Conservation (phyloP, 2,329 filamentous ascomycete species). For the Colletotrichum chlorophyti region DNA sequence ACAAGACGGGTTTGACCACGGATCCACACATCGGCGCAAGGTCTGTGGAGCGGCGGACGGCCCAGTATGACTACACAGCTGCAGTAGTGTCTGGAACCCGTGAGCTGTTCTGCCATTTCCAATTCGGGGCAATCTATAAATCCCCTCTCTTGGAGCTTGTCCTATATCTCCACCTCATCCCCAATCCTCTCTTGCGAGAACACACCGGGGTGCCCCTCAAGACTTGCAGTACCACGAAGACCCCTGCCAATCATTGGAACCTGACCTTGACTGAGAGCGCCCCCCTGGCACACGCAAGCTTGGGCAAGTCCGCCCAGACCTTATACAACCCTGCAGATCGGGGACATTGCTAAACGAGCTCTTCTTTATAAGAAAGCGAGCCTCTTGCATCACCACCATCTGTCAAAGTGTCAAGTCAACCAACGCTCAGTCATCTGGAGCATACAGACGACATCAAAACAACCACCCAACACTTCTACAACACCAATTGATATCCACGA, state of each 20-base stretch:
- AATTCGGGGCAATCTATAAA: constrained; percentile 12
- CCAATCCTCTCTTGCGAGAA: constrained; percentile 7
- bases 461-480: background rate
- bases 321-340: constrained; percentile 16
- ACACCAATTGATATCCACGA: background rate
- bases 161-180: constrained; percentile 3
- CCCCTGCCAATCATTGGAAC: constrained; percentile 18
- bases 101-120: constrained; percentile 6
- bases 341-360: constrained; percentile 14
- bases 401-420: background rate
- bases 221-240: constrained; percentile 7
- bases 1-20: constrained; percentile 23
- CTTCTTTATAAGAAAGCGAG: constrained; percentile 27
- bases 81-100: constrained; percentile 19
- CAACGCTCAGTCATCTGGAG: constrained; percentile 18
- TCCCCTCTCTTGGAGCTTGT: constrained; percentile 17
- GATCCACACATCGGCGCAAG: constrained; percentile 17
- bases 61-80: constrained; percentile 1
- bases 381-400: constrained; percentile 21
- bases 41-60: background rate
- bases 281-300: constrained; percentile 25
- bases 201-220: constrained; percentile 25
- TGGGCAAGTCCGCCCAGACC: constrained; percentile 12
- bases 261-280: background rate
- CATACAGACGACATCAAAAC: constrained; percentile 7